Evolutionary conservation across 768 basidiomycete genomes (phyloP).

Genomic region (Hirschioporus abietinus): DNA sequence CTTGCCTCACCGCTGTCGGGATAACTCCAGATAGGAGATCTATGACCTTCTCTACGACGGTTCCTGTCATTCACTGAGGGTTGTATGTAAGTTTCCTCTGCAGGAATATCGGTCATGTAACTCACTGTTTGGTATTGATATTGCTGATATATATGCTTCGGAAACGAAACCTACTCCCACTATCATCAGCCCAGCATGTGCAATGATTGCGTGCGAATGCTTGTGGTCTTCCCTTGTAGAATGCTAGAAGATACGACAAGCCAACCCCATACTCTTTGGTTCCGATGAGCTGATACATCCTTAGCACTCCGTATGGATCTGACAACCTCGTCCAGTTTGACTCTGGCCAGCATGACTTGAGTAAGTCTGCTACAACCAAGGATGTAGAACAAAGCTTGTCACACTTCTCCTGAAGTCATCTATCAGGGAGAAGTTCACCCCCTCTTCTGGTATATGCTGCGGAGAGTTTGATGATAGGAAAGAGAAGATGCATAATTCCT

Average conservation of each 20-base stretch:
- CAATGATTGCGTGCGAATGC: not conserved
- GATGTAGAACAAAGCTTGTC: not conserved
- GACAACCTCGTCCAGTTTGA: not conserved
- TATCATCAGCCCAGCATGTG: not conserved
- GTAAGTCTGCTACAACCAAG: not conserved
- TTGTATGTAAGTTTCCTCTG: not conserved
- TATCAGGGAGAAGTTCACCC: not conserved
- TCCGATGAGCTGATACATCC: not conserved
- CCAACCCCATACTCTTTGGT: not conserved
- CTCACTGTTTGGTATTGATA: not conserved
- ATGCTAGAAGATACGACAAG: not conserved
- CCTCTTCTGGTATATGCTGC: not conserved
- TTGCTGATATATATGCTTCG: not conserved
- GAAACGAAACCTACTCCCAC: not conserved
- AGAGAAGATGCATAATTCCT: not conserved
- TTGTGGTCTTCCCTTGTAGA: not conserved
- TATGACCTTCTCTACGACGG: not conserved
- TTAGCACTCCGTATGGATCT: not conserved
- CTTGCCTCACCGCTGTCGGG: not conserved
- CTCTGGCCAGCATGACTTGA: not conserved
- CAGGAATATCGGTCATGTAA: not conserved
- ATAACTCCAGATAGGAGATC: not conserved
- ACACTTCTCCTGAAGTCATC: not conserved
- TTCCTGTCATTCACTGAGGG: not conserved
- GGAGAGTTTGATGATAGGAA: not conserved